phyloP scores from a whole-genome alignment of 257 asterid genomes.

The Solanum infundibuliforme region DNA sequence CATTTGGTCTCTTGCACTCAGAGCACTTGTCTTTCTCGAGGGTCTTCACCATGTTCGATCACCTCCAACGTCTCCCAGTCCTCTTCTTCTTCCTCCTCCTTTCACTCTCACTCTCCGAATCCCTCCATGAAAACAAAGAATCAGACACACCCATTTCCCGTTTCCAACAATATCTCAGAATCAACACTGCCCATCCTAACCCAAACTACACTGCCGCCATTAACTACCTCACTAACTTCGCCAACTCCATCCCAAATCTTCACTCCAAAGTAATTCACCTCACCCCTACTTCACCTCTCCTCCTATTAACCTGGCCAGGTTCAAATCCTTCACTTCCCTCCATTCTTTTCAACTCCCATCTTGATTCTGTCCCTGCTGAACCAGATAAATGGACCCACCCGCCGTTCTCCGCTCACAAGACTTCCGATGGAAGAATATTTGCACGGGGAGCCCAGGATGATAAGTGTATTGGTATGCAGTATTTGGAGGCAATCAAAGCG shows the following conservation, averaged over 20 bases:
- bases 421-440: constrained; percentile 51
- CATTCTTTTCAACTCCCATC: constrained; percentile 74
- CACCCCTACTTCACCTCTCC: constrained; percentile 52
- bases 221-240: constrained; percentile 44
- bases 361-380: constrained; percentile 92
- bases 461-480: constrained; percentile 77
- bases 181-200: constrained; percentile 81
- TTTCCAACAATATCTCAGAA: constrained; percentile 58
- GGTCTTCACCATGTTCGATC: constrained; percentile 18
- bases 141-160: constrained; percentile 36
- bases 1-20: not conserved
- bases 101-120: constrained; percentile 1
- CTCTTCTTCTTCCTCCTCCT: constrained; percentile 19
- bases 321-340: constrained; percentile 69
- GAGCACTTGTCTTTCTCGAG: not conserved
- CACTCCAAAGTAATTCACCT: constrained; percentile 23
- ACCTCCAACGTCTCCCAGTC: constrained; percentile 11
- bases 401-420: constrained; percentile 61
- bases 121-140: constrained; percentile 1
- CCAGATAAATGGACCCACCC: constrained; percentile 64
- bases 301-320: constrained; percentile 69
- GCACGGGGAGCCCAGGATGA: constrained; percentile 98
- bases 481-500: constrained; percentile 54
- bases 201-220: constrained; percentile 72
- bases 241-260: constrained; percentile 54